phyloP scores from a whole-genome alignment of 2,329 filamentous ascomycete genomes.

The Alternaria sp. region DNA sequence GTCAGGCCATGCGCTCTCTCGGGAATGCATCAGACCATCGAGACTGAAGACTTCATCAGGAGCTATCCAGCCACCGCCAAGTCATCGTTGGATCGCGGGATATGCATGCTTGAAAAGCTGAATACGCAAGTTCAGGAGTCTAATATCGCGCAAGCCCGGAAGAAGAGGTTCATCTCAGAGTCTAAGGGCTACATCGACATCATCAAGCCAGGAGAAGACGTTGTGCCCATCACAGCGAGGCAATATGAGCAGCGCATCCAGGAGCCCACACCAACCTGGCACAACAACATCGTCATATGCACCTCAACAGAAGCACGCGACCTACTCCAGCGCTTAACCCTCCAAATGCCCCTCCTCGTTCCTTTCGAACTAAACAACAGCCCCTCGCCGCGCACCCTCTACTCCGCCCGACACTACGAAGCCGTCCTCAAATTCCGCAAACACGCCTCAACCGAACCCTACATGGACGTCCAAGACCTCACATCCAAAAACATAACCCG shows the following conservation, averaged over 20 bases:
- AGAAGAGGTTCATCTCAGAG: neutral
- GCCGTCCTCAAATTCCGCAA: neutral
- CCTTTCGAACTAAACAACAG: neutral
- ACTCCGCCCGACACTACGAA: neutral
- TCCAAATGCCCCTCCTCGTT: neutral
- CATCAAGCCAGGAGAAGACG: neutral
- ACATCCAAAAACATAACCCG: neutral
- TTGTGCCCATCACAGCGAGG: neutral
- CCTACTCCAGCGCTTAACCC: neutral
- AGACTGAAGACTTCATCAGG: neutral
- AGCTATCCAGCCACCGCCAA: neutral
- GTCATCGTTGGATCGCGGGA: neutral
- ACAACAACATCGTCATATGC: neutral
- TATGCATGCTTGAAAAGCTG: neutral
- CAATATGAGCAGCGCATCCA: neutral
- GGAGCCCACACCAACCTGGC: neutral
- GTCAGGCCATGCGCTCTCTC: fast-evolving
- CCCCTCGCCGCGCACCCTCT: neutral
- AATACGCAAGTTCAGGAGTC: fast-evolving
- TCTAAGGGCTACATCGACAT: neutral
- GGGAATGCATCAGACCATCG: neutral
- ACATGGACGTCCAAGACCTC: neutral
- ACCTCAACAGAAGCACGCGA: neutral
- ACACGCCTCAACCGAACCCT: neutral
- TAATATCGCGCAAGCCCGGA: neutral